Percentiles rank a stretch among this genome's conserved stretches.
These are phyloP conservation scores for Trichoderma koningii DNA, from an alignment of 2,329 filamentous ascomycete genomes.

Conservation along the genomic window DNA sequence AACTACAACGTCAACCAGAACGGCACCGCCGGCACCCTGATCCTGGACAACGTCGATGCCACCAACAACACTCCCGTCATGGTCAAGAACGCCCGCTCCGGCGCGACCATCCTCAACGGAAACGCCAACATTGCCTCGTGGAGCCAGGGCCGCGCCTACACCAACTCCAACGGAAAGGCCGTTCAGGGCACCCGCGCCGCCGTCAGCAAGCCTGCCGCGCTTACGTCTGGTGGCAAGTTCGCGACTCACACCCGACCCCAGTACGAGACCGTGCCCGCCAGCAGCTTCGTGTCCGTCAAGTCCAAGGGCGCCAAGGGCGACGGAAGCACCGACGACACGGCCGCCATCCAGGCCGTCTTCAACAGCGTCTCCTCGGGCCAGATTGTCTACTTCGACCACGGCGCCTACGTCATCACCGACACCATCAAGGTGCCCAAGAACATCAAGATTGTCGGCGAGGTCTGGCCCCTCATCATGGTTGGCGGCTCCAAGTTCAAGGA, in stretches of 20 bases:
- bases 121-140: conserved; percentile 70
- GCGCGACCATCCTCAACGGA: conserved; percentile 65
- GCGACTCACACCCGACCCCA: conserved; percentile 88
- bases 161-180: conserved; percentile 49
- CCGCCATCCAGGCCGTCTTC: conserved; percentile 77
- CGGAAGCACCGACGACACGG: conserved; percentile 83
- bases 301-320: conserved; percentile 82
- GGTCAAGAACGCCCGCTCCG: conserved; percentile 60
- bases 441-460: conserved; percentile 85
- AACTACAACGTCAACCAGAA: conserved; percentile 66
- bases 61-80: conserved; percentile 64
- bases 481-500: conserved; percentile 74
- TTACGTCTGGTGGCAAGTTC: conserved; percentile 69
- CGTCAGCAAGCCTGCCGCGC: conserved; percentile 63
- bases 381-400: conserved; percentile 75
- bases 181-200: conserved; percentile 60
- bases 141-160: conserved; percentile 78
- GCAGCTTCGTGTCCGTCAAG: conserved; percentile 81
- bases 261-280: conserved; percentile 69
- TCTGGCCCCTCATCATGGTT: conserved; percentile 89
- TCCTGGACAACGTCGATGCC: conserved; percentile 91
- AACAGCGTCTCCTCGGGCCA: conserved; percentile 64
- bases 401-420: conserved; percentile 68
- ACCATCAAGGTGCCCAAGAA: conserved; percentile 75
- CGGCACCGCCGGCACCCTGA: conserved; percentile 74